phyloP scores from a whole-genome alignment of 2,329 filamentous ascomycete genomes.

The Parascedosporium putredinis region DNA sequence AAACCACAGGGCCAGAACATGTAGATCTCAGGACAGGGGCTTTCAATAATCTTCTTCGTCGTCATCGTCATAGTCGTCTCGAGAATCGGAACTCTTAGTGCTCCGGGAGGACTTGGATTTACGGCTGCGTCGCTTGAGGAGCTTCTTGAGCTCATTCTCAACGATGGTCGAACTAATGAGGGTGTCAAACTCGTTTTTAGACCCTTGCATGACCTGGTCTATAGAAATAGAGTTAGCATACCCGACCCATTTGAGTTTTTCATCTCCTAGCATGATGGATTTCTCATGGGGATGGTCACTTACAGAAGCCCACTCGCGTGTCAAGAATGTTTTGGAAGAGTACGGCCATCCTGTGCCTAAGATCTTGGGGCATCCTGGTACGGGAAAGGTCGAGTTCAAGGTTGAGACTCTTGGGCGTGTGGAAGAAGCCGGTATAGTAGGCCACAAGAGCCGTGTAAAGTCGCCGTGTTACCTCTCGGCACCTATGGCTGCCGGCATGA shows the following conservation, averaged over 20 bases:
- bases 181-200: constrained; percentile 4
- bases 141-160: constrained; percentile 11
- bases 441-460: constrained; percentile 14
- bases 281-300: constrained; percentile 12
- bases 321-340: constrained; percentile 16
- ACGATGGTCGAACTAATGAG: constrained; percentile 10
- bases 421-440: constrained; percentile 15
- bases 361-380: background rate
- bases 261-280: constrained; percentile 5
- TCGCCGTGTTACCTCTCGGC: constrained; percentile 4
- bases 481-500: constrained; percentile 3
- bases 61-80: constrained; percentile 1
- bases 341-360: constrained; percentile 5
- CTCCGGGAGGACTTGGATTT: background rate
- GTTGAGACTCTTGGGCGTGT: constrained; percentile 12
- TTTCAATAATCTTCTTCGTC: background rate
- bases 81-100: background rate
- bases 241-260: background rate
- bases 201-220: constrained; percentile 7
- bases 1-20: no score
- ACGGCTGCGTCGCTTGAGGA: constrained; percentile 6
- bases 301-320: constrained; percentile 25
- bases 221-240: background rate
- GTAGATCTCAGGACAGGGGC: no score
- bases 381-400: constrained; percentile 9